Percentiles rank a stretch among this genome's conserved stretches.
phyloP scores from a whole-genome alignment of 768 basidiomycete species.

The Boletellus emodensis region DNA sequence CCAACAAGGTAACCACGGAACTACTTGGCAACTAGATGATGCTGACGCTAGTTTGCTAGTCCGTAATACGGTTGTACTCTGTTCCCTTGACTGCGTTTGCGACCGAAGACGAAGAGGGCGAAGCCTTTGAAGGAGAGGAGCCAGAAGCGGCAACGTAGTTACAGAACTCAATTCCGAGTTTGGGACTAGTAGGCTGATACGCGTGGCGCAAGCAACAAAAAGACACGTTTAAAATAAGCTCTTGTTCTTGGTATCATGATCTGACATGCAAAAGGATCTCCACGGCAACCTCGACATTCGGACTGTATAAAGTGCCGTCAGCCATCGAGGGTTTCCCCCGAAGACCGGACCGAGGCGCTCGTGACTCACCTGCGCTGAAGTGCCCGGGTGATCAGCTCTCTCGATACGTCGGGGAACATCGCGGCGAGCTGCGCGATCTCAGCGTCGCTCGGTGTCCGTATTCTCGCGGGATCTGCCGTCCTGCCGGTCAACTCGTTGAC shows the following conservation, averaged over 20 bases:
- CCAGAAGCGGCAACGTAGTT: slow-evolving; percentile 32
- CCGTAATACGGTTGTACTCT: slow-evolving; percentile 88
- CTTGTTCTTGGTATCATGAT: slow-evolving; percentile 3
- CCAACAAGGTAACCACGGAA: slow-evolving; percentile 74
- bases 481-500: slow-evolving; percentile 75
- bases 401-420: slow-evolving; percentile 81
- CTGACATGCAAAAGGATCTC: slow-evolving; percentile 64
- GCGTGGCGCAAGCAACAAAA: not conserved
- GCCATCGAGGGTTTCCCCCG: too few relatives aligned
- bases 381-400: slow-evolving; percentile 70
- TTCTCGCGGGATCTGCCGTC: slow-evolving; percentile 49
- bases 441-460: slow-evolving; percentile 67
- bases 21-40: not conserved
- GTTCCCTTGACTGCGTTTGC: slow-evolving; percentile 89
- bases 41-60: slow-evolving; percentile 44
- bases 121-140: slow-evolving; percentile 40
- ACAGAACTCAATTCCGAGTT: not conserved
- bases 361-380: slow-evolving; percentile 72
- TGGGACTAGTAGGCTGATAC: not conserved
- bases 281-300: slow-evolving; percentile 77
- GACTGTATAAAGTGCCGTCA: slow-evolving; percentile 36
- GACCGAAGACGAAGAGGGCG: slow-evolving; percentile 69
- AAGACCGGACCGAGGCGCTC: too few relatives aligned
- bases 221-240: not conserved
- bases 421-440: slow-evolving; percentile 70